Evolutionary conservation across 2,329 filamentous ascomycete genomes (phyloP).

Genomic region (Xylariaceae sp.): DNA sequence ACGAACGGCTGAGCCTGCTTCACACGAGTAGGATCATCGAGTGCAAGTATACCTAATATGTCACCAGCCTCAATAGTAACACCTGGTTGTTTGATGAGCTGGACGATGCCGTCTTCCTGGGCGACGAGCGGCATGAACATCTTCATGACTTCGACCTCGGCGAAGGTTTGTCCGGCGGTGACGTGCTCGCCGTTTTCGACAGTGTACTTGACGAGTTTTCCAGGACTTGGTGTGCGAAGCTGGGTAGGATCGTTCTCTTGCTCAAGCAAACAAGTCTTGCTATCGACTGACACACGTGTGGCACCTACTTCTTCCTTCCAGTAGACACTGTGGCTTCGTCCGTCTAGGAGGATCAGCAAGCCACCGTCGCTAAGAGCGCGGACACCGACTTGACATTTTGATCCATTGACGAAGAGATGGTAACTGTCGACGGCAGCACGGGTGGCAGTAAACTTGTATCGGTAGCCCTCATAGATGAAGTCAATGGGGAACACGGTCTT

Average conservation of each 20-base stretch:
- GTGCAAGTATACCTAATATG: constrained; percentile 92
- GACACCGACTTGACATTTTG: constrained; percentile 90
- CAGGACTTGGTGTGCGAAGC: constrained; percentile 87
- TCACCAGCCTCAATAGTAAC: constrained; percentile 97
- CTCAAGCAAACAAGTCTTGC: constrained; percentile 96
- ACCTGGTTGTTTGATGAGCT: constrained; percentile 98
- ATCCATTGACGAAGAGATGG: constrained; percentile 98
- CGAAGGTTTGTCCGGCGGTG: constrained; percentile 85
- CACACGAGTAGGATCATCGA: constrained; percentile 93
- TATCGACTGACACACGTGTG: constrained; percentile 91
- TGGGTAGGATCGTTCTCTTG: constrained; percentile 99
- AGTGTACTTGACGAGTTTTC: constrained; percentile 96
- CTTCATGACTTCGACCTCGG: constrained; percentile 99
- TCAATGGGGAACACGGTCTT: constrained; percentile 98
- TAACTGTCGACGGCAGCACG: constrained; percentile 90
- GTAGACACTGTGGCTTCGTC: constrained; percentile 96
- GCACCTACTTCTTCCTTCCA: constrained; percentile 99
- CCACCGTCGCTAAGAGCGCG: constrained; percentile 91
- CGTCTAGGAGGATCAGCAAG: constrained; percentile 82
- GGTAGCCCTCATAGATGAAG: constrained; percentile 95
- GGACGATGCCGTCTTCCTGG: constrained; percentile 91
- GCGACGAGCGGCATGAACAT: constrained; percentile 99
- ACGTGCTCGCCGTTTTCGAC: constrained; percentile 95
- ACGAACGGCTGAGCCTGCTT: constrained; percentile 95
- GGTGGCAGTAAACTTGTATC: constrained; percentile 98